These are phyloP conservation scores for Aspergillus diversus DNA, from an alignment of 495 filamentous ascomycete species.

Conservation along the genomic window DNA sequence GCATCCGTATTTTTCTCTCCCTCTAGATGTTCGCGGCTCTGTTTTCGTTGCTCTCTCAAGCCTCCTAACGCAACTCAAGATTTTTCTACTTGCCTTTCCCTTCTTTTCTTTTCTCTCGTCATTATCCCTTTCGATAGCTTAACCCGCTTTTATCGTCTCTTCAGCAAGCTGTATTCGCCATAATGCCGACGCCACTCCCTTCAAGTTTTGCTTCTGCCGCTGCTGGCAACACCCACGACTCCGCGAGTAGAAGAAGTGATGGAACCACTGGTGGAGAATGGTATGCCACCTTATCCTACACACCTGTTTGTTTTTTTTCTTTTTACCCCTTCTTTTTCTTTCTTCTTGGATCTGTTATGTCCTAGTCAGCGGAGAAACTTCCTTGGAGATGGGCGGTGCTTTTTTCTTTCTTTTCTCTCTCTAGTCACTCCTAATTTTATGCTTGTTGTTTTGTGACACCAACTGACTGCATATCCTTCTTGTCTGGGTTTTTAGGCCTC, in stretches of 20 bases:
- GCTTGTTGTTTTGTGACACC: too few relatives aligned
- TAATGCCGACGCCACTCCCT: slow-evolving; percentile 76
- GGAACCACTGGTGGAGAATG: slow-evolving; percentile 59
- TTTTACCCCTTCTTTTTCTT: slow-evolving; percentile 1
- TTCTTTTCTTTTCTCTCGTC: slow-evolving; percentile 9
- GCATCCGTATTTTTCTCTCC: slow-evolving; percentile 4
- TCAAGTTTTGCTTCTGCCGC: slow-evolving; percentile 85
- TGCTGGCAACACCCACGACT: slow-evolving; percentile 68
- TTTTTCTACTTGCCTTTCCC: not conserved
- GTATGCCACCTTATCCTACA: slow-evolving; percentile 40
- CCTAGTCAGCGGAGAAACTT: too few relatives aligned
- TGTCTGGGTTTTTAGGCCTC: slow-evolving; percentile 53
- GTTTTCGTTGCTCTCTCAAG: slow-evolving; percentile 6
- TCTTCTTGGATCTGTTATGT: slow-evolving; percentile 1
- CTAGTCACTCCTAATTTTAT: not conserved
- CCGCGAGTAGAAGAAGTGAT: slow-evolving; percentile 57
- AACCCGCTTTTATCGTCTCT: slow-evolving; percentile 13
- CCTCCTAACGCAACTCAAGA: slow-evolving; percentile 10
- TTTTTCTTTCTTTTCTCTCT: not conserved
- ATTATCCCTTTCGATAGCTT: slow-evolving; percentile 11
- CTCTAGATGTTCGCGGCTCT: slow-evolving; percentile 1
- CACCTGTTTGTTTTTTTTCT: slow-evolving; percentile 13
- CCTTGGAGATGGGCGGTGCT: not conserved
- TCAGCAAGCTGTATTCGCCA: slow-evolving; percentile 27
- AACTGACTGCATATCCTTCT: slow-evolving; percentile 22